phyloP scores from a whole-genome alignment of 2,329 filamentous ascomycete species.

The Fusarium continuum region DNA sequence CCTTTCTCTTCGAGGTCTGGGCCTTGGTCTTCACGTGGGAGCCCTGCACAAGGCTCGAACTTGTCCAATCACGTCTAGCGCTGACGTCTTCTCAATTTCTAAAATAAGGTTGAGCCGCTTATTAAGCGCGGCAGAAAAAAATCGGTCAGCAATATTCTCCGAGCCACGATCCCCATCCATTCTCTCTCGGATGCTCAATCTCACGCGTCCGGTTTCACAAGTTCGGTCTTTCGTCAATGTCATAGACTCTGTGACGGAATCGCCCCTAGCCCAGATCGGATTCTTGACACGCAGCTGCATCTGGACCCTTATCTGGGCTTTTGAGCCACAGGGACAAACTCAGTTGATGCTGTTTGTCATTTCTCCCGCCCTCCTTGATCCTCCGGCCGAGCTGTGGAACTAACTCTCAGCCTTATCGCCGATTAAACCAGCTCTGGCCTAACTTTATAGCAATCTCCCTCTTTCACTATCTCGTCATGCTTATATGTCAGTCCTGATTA shows the following conservation, averaged over 20 bases:
- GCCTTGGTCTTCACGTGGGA: neutral
- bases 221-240: neutral
- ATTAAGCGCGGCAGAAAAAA: conserved; percentile 27
- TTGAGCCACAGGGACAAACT: neutral
- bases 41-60: neutral
- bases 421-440: neutral
- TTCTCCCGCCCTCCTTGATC: neutral
- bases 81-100: neutral
- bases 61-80: neutral
- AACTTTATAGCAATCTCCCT: neutral
- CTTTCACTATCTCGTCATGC: neutral
- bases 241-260: neutral
- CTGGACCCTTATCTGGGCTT: neutral
- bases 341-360: neutral
- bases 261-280: no score
- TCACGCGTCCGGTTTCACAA: conserved; percentile 12
- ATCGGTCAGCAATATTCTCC: neutral
- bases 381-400: neutral
- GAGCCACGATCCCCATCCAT: no score
- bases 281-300: neutral
- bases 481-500: neutral
- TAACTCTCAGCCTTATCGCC: neutral
- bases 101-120: neutral
- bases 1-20: neutral
- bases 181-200: conserved; percentile 1